Evolutionary conservation across 2,329 filamentous ascomycete species (phyloP).

Genomic region (Paraphoma sp.): DNA sequence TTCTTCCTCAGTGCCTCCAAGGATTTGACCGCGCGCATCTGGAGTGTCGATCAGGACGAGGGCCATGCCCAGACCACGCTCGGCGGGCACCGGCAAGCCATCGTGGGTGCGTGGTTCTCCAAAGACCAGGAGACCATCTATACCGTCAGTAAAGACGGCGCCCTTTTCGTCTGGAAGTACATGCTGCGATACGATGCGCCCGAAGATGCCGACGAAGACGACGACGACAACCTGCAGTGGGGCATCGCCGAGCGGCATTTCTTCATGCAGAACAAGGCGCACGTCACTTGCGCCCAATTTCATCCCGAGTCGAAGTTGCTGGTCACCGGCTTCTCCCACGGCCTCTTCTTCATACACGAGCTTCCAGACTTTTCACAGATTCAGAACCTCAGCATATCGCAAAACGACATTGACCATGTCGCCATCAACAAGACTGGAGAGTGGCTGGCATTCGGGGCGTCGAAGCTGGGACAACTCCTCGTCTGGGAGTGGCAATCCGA

Average conservation of each 20-base stretch:
- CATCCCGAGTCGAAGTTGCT: slow-evolving; percentile 87
- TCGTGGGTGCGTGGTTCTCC: slow-evolving; percentile 97
- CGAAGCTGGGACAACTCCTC: slow-evolving; percentile 91
- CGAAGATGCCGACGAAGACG: slow-evolving; percentile 61
- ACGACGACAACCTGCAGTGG: slow-evolving; percentile 79
- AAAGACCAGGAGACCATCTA: slow-evolving; percentile 94
- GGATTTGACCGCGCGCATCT: slow-evolving; percentile 91
- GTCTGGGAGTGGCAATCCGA: slow-evolving; percentile 99
- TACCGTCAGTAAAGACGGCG: slow-evolving; percentile 96
- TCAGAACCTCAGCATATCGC: slow-evolving; percentile 90
- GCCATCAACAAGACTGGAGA: slow-evolving; percentile 94
- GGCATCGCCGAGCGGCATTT: slow-evolving; percentile 90
- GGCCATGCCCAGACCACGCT: slow-evolving; percentile 89
- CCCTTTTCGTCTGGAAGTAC: slow-evolving; percentile 93
- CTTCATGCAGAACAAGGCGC: slow-evolving; percentile 89
- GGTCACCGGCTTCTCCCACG: slow-evolving; percentile 96
- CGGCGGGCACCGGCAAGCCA: slow-evolving; percentile 86
- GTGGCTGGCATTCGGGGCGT: slow-evolving; percentile 96
- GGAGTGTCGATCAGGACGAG: slow-evolving; percentile 87
- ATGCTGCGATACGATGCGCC: slow-evolving; percentile 64
- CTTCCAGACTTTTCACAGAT: slow-evolving; percentile 96
- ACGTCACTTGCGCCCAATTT: slow-evolving; percentile 88
- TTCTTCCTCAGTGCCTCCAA: slow-evolving; percentile 94
- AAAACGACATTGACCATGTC: slow-evolving; percentile 94
- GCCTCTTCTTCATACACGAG: slow-evolving; percentile 92